A percentile compares a stretch with the other conserved stretches of the same genome.
Conservation (phyloP, 2,329 filamentous ascomycete genomes). For the Colletotrichum lupini region DNA sequence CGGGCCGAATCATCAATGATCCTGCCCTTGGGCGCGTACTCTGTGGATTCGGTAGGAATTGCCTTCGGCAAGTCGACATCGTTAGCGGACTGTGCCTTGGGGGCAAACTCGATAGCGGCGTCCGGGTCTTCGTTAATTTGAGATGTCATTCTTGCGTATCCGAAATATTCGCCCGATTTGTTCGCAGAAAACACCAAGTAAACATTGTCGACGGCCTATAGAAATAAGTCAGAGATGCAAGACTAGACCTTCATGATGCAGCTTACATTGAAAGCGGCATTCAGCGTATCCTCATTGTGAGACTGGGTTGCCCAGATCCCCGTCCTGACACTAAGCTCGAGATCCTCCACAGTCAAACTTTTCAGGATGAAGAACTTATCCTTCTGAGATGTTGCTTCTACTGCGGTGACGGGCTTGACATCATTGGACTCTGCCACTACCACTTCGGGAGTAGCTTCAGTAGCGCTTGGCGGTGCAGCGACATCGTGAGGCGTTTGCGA, state of each 20-base stretch:
- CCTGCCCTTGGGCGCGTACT: conserved; percentile 81
- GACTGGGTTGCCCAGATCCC: conserved; percentile 94
- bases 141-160: conserved; percentile 91
- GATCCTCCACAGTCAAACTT: conserved; percentile 89
- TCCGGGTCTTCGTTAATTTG: conserved; percentile 82
- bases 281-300: conserved; percentile 88
- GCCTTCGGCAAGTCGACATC: conserved; percentile 79
- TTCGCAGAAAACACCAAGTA: conserved; percentile 96
- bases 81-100: conserved; percentile 68
- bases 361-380: conserved; percentile 94
- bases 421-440: conserved; percentile 8
- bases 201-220: conserved; percentile 81
- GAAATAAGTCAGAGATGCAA: conserved; percentile 15
- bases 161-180: conserved; percentile 97
- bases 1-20: conserved; percentile 93
- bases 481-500: conserved; percentile 20
- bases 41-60: conserved; percentile 82
- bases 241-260: background rate
- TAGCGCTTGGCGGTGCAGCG: background rate
- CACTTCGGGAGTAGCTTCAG: background rate
- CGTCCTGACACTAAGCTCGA: conserved; percentile 88
- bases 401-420: background rate
- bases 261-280: conserved; percentile 82
- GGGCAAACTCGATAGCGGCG: conserved; percentile 76
- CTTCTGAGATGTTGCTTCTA: conserved; percentile 49